Base-by-base conservation (phyloP, 2,329 filamentous ascomycete genomes). In the Fusarium keratoplasticum region DNA sequence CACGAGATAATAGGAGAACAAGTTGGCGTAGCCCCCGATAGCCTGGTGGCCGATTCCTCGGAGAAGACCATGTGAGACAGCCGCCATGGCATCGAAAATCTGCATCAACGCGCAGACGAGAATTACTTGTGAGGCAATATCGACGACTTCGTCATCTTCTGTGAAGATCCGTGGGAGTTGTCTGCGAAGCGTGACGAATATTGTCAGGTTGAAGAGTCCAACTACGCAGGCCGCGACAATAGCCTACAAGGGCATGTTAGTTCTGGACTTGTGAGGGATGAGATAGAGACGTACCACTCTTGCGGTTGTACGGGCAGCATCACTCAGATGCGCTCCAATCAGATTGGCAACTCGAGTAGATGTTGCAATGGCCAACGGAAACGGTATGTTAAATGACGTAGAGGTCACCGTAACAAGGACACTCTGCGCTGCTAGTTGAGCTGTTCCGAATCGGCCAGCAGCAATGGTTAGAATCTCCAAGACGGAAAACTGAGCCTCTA, bases 291-390 rank as follows among this genome's bases (percentile, higher is more conserved):
- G 72, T 76, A 87, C 91, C 62, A 97, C 94, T 82, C 90, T 92
- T 9, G 93, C 93, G 1, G 93, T 92, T 2, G 89, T 93, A 78
- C 92, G 93, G 2, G 95, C 95, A 0, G 95, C 93, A 35, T 91
- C 90, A 4, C 93, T 91, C 5, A 97, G 86, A 0, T 91, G 92
- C 0, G 95, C 95, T 7, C 95, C 95, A 69, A 98, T 96, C 18
- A 98, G 85, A 76, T 97, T 98, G 2, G 95, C 95, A 11, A 98
- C 90, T 0, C 95, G 91, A 0, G 95, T 98, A 6, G 92, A 95
- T 0, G 92, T 91, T 3, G 95, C 95, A 61, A 98, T 95, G n/a
- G 92, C 93, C 50, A 98, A 87, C 0, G 95, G 93, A 84, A 98
- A 98, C 0, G 95, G 95, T 42, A 98, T 91, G 79, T 97, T 94